Evolutionary conservation across 2,329 filamentous ascomycete species (phyloP).

Genomic region (Trichoderma endophyticum): DNA sequence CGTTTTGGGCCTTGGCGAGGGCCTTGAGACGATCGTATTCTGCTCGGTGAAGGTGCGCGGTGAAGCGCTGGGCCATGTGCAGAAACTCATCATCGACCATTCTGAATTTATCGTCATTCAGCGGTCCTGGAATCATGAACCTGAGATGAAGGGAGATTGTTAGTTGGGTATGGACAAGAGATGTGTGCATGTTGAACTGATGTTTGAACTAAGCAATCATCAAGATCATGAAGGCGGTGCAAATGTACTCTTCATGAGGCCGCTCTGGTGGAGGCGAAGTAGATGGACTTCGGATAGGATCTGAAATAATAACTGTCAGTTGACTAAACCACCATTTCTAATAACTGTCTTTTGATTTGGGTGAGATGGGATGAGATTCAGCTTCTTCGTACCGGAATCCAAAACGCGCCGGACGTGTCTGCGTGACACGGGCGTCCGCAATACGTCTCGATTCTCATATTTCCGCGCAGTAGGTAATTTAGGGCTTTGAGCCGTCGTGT

Average conservation of each 20-base stretch:
- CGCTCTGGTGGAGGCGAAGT: constrained; percentile 52
- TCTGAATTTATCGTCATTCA: constrained; percentile 68
- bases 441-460: neutral
- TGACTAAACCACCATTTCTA: neutral
- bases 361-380: neutral
- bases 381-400: constrained; percentile 24
- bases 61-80: constrained; percentile 65
- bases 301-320: constrained; percentile 11
- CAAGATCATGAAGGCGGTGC: neutral
- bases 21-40: constrained; percentile 69
- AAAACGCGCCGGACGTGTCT: constrained; percentile 20
- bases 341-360: neutral
- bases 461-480: neutral
- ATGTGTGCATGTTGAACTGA: neutral
- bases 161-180: neutral
- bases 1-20: constrained; percentile 53
- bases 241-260: constrained; percentile 47
- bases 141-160: constrained; percentile 31
- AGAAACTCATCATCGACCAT: constrained; percentile 85
- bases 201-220: neutral
- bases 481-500: neutral
- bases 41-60: constrained; percentile 70
- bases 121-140: constrained; percentile 62
- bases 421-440: neutral
- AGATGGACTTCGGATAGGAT: constrained; percentile 39